A percentile compares a stretch with the other conserved stretches of the same genome.
phyloP scores from a whole-genome alignment of 257 asterid species.

The Dorcoceras hygrometricum region DNA sequence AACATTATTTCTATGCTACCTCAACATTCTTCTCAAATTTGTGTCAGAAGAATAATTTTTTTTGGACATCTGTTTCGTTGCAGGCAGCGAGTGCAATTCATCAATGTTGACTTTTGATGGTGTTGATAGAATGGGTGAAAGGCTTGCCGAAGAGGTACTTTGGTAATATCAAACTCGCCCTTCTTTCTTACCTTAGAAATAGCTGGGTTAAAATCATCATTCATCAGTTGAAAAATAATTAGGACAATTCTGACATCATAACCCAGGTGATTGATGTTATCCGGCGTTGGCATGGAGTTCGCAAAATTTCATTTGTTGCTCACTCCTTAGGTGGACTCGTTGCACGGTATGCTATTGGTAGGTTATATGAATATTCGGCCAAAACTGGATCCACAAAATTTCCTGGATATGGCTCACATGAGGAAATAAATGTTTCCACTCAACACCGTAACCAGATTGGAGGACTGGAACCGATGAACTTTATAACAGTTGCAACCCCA shows the following conservation, averaged over 20 bases:
- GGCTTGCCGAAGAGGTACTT: constrained; percentile 93
- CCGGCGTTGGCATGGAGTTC: constrained; percentile 65
- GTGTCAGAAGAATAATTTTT: constrained; percentile 1
- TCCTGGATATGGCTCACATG: constrained; percentile 31
- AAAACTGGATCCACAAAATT: constrained; percentile 25
- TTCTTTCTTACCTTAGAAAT: constrained; percentile 16
- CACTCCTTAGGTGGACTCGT: constrained; percentile 97
- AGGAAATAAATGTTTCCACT: constrained; percentile 28
- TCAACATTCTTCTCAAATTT: constrained; percentile 10
- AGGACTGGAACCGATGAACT: constrained; percentile 82
- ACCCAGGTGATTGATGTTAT: constrained; percentile 82
- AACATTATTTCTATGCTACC: neutral
- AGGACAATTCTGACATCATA: constrained; percentile 34
- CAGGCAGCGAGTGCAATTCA: constrained; percentile 84
- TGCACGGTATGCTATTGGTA: constrained; percentile 84
- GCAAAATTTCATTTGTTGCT: constrained; percentile 81
- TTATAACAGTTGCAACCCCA: constrained; percentile 88
- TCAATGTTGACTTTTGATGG: constrained; percentile 88
- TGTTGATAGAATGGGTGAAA: constrained; percentile 88
- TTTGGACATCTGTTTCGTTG: constrained; percentile 24
- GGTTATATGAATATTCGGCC: constrained; percentile 41
- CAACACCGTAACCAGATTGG: constrained; percentile 38
- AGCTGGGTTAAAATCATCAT: constrained; percentile 1
- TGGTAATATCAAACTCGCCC: constrained; percentile 33
- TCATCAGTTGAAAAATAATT: constrained; percentile 19